Base-by-base conservation (phyloP, 1,284 basidiomycete species). In the Xanthoconium separans region DNA sequence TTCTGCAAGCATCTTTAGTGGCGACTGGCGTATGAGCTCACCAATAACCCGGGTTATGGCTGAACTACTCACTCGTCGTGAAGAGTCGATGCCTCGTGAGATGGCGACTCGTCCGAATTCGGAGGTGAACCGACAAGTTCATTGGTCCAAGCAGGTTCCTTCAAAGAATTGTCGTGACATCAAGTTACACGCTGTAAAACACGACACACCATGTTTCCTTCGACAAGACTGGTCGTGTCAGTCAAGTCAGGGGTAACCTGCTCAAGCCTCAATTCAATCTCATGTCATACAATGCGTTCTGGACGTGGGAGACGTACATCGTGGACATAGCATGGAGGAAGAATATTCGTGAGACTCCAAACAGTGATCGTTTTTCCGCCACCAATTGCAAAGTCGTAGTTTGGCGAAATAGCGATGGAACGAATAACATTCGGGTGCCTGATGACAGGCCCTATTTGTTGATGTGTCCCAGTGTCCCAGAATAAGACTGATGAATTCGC, bases 351-450 rank as follows among this genome's bases (percentile, higher is more conserved):
- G 6, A 60, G 58, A 6, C 15, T 47, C 3, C n/a, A 29, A 44
- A 57, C 27, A 5, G 45, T 53, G 20, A 58, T 45, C 7, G 12
- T 37, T 20, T 53, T 33, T 5, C 45, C 54, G 20, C 44, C 55
- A 6, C 47, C 44, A 1, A 18, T 16, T 1, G 37, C 57, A n/a
- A 60, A 29, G 18, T 41, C 33, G 20, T 53, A 41, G 16, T 53
- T 36, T 16, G 31, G 37, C 5, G 58, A 58, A 15, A 58, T 47
- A 11, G 44, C 12, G 11, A 55, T 55, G 44, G 39, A 55, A 15
- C n/a, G 20, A 20, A 55, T 43, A 12, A 8, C 13, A 31, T 45
- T 33, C 9, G 40, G 24, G 9, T 55, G 44, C 6, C 37, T 29
- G n/a, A 55, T 47, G 22, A 47, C 29, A 8, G 39, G 40, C 16